These are phyloP conservation scores for Jaenimonas drosophilae DNA, from an alignment of 208 protist species.

Conservation along the genomic window DNA sequence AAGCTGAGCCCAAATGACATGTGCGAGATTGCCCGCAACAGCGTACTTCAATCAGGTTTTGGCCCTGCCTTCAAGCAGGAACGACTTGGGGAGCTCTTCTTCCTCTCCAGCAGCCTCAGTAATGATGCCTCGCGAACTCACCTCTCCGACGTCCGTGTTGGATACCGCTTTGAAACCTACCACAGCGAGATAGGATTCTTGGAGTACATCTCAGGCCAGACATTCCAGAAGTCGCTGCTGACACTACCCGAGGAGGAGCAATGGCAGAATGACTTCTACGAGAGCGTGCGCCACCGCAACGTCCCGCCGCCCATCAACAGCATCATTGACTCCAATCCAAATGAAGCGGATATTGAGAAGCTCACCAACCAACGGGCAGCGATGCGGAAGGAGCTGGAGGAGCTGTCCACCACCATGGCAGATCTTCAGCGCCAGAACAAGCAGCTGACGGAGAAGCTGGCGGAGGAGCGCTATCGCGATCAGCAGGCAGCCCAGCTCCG, in stretches of 20 bases:
- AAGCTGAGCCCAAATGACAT: conserved; percentile 87
- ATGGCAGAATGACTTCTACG: conserved; percentile 7
- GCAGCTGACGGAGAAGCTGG: conserved; percentile 68
- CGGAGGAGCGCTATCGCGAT: conserved; percentile 57
- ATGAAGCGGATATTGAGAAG: conserved; percentile 52
- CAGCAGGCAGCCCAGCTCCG: conserved; percentile 58
- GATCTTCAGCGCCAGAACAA: conserved; percentile 73
- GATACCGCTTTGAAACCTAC: conserved; percentile 87
- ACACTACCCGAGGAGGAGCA: conserved; percentile 60
- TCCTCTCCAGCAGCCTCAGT: conserved; percentile 80
- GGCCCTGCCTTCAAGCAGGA: conserved; percentile 70
- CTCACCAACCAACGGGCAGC: conserved; percentile 47
- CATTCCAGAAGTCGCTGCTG: conserved; percentile 62
- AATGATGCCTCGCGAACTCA: conserved; percentile 78
- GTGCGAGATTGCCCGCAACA: conserved; percentile 89
- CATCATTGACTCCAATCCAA: conserved; percentile 66
- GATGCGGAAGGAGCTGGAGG: conserved; percentile 57
- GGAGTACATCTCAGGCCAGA: conserved; percentile 71
- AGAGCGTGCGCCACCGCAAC: conserved; percentile 2
- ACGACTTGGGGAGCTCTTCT: conserved; percentile 76
- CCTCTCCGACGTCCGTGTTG: conserved; percentile 78
- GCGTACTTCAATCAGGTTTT: conserved; percentile 83
- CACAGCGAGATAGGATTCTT: conserved; percentile 82
- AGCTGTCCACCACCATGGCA: conserved; percentile 34
- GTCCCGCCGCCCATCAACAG: conserved; percentile 14